Conservation (phyloP, 352 stramenopile genomes). For the Pythium periplocum region DNA sequence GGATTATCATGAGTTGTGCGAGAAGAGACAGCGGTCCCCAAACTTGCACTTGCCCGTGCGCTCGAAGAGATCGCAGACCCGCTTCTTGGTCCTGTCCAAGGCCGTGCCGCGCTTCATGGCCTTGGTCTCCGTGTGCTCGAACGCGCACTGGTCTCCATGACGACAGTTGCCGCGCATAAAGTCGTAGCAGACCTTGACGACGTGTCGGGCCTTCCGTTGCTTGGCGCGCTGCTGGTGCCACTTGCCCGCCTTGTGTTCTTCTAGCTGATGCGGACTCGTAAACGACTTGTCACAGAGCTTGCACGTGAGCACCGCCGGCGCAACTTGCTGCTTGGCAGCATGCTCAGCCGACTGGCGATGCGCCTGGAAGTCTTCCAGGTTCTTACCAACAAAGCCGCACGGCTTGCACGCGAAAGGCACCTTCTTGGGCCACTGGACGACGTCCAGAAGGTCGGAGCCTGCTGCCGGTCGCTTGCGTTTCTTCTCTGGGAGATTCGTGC, state of each 20-base stretch:
- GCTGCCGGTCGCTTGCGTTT: conserved; percentile 34
- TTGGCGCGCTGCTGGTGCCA: conserved; percentile 76
- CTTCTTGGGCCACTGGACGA: conserved; percentile 59
- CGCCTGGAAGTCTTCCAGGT: conserved; percentile 57
- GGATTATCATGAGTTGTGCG: conserved; percentile 24
- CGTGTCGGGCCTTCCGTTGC: conserved; percentile 60
- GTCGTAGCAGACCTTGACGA: conserved; percentile 78
- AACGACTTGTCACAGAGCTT: conserved; percentile 74
- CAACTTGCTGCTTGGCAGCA: conserved; percentile 25
- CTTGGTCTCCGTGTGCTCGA: conserved; percentile 67
- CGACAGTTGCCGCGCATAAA: conserved; percentile 72
- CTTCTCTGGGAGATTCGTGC: conserved; percentile 21
- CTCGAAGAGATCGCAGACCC: conserved; percentile 50
- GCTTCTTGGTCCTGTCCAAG: conserved; percentile 47
- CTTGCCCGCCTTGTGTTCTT: conserved; percentile 75
- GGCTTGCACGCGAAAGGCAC: conserved; percentile 81
- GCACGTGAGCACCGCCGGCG: conserved; percentile 35
- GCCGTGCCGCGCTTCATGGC: conserved; percentile 48
- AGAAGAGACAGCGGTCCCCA: conserved; percentile 71
- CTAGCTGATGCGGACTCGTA: conserved; percentile 64
- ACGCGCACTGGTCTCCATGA: conserved; percentile 60
- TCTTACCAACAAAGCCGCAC: conserved; percentile 69
- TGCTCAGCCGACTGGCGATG: conserved; percentile 50
- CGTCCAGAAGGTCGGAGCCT: conserved; percentile 29
- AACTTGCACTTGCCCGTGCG: conserved; percentile 50